Base-by-base conservation (phyloP, 1,284 basidiomycete genomes). In the Fistulinella staudtii region DNA sequence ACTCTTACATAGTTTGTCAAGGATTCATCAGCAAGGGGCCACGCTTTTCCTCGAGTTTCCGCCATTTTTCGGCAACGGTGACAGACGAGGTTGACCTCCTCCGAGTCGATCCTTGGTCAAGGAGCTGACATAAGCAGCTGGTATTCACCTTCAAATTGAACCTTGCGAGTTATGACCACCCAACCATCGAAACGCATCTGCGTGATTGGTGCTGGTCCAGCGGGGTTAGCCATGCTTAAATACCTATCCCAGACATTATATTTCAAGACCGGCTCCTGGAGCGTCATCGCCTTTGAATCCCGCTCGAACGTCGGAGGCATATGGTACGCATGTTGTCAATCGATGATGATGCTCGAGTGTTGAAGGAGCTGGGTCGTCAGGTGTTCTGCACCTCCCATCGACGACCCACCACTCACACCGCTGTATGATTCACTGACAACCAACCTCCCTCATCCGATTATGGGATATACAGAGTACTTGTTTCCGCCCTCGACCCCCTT, bases 1-100 rank as follows among this genome's bases (percentile, higher is more conserved):
- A 41, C 53, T 69, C 82, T 57, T 59, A 97, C 95, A 66, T 90
- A 83, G 79, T 98, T 97, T 65, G 94, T 97, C 58, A 99, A 78
- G 39, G 81, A 75, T 36, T 93, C 85, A 57, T 88, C 80, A 53
- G 96, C 92, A 49, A 93, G 75, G 43, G 96, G 96, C 83, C 92
- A 99, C 47, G 93, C 93, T 75, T 94, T 96, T 53, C 74, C 71
- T 58, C 72, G 74, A 30, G 63, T 51, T 52, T 86, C 82, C 41
- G 76, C 71, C 83, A 86, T 85, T 49, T 54, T 31, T 45, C 30
- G 13, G 39, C 31, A 34, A 40, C 8, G 20, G 33, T 43, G 6
- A 41, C 8, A 46, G 36, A 21, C 24, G 13, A 31, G 40, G 58
- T 55, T 71, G 84, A 86, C 83, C 84, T 86, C 83, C 8, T 13